These are phyloP conservation scores for Astrothelium subdiscretum DNA, from an alignment of 495 filamentous ascomycete genomes.

Conservation along the genomic window DNA sequence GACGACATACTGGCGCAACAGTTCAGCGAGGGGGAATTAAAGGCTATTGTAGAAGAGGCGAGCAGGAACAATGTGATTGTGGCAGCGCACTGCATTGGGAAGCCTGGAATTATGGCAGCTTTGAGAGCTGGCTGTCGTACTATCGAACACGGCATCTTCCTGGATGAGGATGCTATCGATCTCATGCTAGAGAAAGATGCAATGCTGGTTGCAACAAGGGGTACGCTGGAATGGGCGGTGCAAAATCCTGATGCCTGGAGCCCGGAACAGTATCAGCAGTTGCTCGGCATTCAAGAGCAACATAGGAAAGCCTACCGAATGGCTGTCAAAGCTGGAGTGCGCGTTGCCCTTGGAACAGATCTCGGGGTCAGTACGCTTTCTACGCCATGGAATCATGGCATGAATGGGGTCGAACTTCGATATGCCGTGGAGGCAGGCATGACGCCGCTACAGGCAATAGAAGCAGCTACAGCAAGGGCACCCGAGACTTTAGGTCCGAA, in stretches of 20 bases:
- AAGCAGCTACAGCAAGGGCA: slow-evolving; percentile 8
- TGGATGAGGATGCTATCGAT: slow-evolving; percentile 37
- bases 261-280: slow-evolving; percentile 31
- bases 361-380: neutral
- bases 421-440: slow-evolving; percentile 8
- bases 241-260: slow-evolving; percentile 22
- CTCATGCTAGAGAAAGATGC: slow-evolving; percentile 35
- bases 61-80: slow-evolving; percentile 32
- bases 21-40: slow-evolving; percentile 40
- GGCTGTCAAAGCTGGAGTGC: slow-evolving; percentile 16
- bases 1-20: slow-evolving; percentile 38
- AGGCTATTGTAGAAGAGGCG: slow-evolving; percentile 39
- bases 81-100: slow-evolving; percentile 41
- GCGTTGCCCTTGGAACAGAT: slow-evolving; percentile 14
- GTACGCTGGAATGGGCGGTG: slow-evolving; percentile 28
- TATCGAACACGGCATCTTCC: slow-evolving; percentile 35
- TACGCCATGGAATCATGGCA: slow-evolving; percentile 6
- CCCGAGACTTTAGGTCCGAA: slow-evolving; percentile 7
- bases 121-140: slow-evolving; percentile 35
- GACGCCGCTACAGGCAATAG: slow-evolving; percentile 12
- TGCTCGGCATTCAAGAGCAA: slow-evolving; percentile 1
- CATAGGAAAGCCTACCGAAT: slow-evolving; percentile 1
- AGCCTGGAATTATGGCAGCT: slow-evolving; percentile 39
- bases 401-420: slow-evolving; percentile 6
- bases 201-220: slow-evolving; percentile 35